Percentiles rank a stretch among this genome's conserved stretches.
Conservation (phyloP, 2,329 filamentous ascomycete genomes). For the Cercospora berteroae region DNA sequence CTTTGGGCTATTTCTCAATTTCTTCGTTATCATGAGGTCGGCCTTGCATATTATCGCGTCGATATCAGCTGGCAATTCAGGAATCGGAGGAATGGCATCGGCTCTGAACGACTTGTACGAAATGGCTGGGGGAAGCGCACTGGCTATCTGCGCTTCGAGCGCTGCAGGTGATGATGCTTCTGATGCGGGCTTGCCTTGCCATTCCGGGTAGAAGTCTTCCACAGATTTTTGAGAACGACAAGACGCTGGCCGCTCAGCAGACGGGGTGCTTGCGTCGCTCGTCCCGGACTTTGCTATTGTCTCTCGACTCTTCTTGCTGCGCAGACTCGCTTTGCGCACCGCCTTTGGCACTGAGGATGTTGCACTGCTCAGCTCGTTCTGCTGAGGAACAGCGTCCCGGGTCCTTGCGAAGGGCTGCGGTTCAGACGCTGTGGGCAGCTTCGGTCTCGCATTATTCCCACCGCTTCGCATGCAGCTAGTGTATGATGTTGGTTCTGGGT, state of each 20-base stretch:
- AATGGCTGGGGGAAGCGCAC: conserved; percentile 1
- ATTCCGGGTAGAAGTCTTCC: conserved; percentile 33
- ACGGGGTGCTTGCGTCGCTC: conserved; percentile 15
- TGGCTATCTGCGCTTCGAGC: conserved; percentile 9
- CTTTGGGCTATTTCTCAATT: conserved; percentile 23
- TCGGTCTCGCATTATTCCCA: not conserved
- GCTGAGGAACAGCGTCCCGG: conserved; percentile 45
- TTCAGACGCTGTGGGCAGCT: conserved; percentile 24
- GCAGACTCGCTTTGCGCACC: conserved; percentile 5
- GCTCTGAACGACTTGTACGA: not conserved
- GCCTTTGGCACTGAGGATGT: not conserved
- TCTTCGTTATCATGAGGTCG: conserved; percentile 33
- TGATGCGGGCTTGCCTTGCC: conserved; percentile 29
- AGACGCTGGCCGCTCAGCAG: not conserved
- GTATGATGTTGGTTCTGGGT: conserved; percentile 2
- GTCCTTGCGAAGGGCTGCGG: conserved; percentile 44
- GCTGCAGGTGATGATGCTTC: conserved; percentile 14
- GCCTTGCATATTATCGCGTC: conserved; percentile 29
- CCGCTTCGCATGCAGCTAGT: conserved; percentile 2
- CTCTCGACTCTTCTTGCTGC: conserved; percentile 6
- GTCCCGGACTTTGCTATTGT: conserved; percentile 30
- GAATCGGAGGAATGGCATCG: conserved; percentile 29
- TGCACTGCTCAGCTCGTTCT: conserved; percentile 28
- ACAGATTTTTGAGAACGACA: conserved; percentile 23
- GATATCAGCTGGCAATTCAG: conserved; percentile 35